These are phyloP conservation scores for Russula brevipes DNA, from an alignment of 768 basidiomycete species.

Conservation along the genomic window DNA sequence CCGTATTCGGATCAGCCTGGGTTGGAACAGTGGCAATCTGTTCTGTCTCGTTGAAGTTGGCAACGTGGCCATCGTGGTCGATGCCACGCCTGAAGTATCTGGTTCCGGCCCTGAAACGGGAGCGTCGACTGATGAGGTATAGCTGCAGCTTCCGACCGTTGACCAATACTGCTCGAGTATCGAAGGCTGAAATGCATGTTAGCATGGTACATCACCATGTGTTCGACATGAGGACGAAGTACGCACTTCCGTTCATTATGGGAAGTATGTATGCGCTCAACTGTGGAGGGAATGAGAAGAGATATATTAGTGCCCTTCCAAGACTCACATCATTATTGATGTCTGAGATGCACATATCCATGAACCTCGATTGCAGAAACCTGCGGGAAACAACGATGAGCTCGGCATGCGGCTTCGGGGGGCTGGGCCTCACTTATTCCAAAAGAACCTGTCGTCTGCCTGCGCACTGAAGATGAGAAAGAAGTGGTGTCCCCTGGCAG, in stretches of 20 bases:
- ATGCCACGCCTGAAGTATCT: slow-evolving; percentile 95
- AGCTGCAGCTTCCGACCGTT: slow-evolving; percentile 77
- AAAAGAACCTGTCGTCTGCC: slow-evolving; percentile 97
- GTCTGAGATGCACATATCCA: slow-evolving; percentile 47
- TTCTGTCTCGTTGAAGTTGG: slow-evolving; percentile 98
- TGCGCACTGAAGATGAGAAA: slow-evolving; percentile 30
- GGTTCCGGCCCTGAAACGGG: slow-evolving; percentile 91
- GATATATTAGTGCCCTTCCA: neutral
- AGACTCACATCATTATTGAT: slow-evolving; percentile 61
- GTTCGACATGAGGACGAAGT: slow-evolving; percentile 3
- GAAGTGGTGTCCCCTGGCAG: neutral
- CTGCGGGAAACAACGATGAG: slow-evolving; percentile 28
- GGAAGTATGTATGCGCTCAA: slow-evolving; percentile 87
- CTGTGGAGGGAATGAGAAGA: slow-evolving; percentile 40
- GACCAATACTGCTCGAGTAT: slow-evolving; percentile 67
- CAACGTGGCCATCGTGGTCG: slow-evolving; percentile 82
- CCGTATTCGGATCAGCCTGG: slow-evolving; percentile 44
- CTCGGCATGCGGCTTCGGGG: neutral
- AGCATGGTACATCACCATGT: neutral
- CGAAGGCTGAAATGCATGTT: slow-evolving; percentile 58
- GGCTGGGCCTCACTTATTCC: slow-evolving; percentile 66
- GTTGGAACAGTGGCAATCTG: slow-evolving; percentile 81
- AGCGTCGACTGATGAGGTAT: slow-evolving; percentile 87
- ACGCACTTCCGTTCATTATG: slow-evolving; percentile 90
- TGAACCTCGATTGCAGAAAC: slow-evolving; percentile 57